A percentile compares a stretch with the other conserved stretches of the same genome.
Conservation (phyloP, 768 basidiomycete species). For the Pholiota microspora region DNA sequence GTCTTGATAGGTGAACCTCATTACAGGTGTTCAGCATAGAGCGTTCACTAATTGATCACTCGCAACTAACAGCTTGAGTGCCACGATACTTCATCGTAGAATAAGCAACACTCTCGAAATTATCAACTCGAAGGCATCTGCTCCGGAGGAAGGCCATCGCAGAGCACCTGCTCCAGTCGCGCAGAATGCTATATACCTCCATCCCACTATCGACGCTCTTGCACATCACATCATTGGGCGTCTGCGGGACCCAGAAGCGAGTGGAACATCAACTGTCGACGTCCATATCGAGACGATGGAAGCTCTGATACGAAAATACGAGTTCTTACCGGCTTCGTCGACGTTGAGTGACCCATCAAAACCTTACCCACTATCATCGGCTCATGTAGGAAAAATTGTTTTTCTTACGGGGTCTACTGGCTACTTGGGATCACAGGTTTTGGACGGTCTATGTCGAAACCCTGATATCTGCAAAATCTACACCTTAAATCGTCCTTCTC, state of each 20-base stretch:
- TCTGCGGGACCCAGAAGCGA: background rate
- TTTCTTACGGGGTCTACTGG: slow-evolving; percentile 8
- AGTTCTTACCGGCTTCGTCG: no score
- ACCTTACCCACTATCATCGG: no score
- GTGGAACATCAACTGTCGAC: background rate
- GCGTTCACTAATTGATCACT: background rate
- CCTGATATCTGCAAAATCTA: background rate
- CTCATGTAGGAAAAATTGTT: background rate
- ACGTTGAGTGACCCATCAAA: no score
- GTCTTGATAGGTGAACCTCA: slow-evolving; percentile 23
- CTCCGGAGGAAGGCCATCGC: no score
- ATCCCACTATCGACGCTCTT: background rate
- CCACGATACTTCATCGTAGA: background rate
- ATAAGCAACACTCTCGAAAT: background rate
- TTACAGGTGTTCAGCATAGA: no score
- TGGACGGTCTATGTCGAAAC: background rate
- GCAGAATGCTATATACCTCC: background rate
- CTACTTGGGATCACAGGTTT: slow-evolving; percentile 2
- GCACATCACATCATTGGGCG: background rate
- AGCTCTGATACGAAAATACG: background rate
- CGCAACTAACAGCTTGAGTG: slow-evolving; percentile 10
- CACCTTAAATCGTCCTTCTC: background rate
- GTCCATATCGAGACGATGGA: background rate
- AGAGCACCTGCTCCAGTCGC: background rate
- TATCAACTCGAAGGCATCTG: background rate